These are phyloP conservation scores for Zygoascus ofunaensis DNA, from an alignment of 805 yeast genomes.

Conservation along the genomic window DNA sequence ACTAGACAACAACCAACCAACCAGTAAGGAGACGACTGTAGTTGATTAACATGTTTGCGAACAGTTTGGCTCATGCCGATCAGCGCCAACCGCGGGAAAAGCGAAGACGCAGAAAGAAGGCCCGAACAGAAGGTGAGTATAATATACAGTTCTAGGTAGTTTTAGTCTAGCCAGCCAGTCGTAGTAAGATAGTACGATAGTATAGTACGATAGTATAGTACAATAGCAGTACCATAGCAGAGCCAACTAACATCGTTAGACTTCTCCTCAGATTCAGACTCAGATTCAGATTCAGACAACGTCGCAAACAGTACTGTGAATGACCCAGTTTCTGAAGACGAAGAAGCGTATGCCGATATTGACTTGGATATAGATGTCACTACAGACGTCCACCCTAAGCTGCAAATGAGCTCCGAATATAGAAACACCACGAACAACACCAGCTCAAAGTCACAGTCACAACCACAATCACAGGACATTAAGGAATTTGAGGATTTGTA, in stretches of 20 bases:
- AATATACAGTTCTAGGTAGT: neutral
- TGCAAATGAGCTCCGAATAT: neutral
- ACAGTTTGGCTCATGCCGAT: no score
- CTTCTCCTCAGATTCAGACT: conserved; percentile 18
- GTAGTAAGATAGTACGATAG: neutral
- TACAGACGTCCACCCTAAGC: conserved; percentile 1
- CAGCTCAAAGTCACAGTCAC: neutral
- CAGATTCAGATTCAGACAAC: conserved; percentile 8
- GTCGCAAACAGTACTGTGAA: neutral
- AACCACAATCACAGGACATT: neutral
- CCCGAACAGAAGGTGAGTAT: conserved; percentile 20
- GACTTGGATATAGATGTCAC: conserved; percentile 7
- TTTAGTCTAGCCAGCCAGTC: neutral
- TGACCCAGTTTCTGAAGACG: conserved; percentile 2
- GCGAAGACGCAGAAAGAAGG: conserved; percentile 18
- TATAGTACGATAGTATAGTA: no score
- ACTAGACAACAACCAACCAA: no score
- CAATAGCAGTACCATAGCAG: no score
- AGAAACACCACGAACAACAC: neutral
- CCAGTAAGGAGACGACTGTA: no score
- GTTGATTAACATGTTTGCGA: no score
- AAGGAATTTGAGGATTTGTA: conserved; percentile 30
- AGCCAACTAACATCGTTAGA: no score
- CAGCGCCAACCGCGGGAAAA: no score
- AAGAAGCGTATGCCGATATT: conserved; percentile 12